Conservation (phyloP, 139 green algal species). For the Trebouxia sp. region DNA sequence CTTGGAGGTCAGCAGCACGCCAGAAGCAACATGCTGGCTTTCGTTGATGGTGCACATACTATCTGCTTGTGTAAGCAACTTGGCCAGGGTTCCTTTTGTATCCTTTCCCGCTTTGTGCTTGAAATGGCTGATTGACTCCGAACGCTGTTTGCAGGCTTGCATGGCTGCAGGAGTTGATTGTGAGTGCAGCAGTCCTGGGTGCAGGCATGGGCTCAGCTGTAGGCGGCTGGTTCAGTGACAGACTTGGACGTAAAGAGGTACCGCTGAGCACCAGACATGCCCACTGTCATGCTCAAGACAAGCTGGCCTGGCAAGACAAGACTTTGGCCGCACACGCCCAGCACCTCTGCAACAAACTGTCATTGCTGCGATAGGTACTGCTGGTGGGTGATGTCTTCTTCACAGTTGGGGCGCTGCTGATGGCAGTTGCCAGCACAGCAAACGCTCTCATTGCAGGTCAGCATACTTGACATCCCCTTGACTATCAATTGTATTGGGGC, state of each 20-base stretch:
- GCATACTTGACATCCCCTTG: background rate
- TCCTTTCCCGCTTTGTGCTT: too few species aligned
- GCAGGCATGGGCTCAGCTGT: conserved; percentile 51
- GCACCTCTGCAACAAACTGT: background rate
- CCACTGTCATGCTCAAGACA: background rate
- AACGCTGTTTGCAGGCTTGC: conserved; percentile 25
- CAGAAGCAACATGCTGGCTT: background rate
- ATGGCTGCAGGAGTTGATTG: conserved; percentile 53
- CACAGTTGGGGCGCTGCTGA: conserved; percentile 40
- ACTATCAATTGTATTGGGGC: background rate
- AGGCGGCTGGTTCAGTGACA: conserved; percentile 61
- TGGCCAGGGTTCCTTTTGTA: too few species aligned
- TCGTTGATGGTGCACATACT: background rate
- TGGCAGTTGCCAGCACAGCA: conserved; percentile 40
- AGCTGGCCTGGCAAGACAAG: background rate
- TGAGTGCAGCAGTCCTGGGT: conserved; percentile 51
- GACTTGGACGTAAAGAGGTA: conserved; percentile 34
- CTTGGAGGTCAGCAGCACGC: background rate
- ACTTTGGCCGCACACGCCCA: too few species aligned
- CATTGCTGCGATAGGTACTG: conserved; percentile 15
- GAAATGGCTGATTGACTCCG: too few species aligned
- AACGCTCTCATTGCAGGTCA: conserved; percentile 45
- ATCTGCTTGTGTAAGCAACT: too few species aligned
- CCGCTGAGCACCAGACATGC: conserved; percentile 3
- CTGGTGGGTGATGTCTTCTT: conserved; percentile 58